phyloP scores from a whole-genome alignment of 2,329 filamentous ascomycete genomes.

The Chlorencoelia australis region DNA sequence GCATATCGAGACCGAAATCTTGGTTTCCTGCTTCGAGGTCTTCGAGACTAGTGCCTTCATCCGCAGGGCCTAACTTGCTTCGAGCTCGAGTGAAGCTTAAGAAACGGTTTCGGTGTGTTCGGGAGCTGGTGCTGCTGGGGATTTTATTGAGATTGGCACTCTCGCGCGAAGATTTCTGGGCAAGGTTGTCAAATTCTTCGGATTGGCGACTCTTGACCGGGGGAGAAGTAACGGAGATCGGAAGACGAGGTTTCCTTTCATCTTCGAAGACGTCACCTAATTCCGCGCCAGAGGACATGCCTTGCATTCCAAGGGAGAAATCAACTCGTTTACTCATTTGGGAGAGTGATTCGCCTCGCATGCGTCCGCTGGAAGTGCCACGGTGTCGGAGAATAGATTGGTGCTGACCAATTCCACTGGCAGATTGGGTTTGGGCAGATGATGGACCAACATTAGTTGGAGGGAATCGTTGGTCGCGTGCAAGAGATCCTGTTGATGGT shows the following conservation, averaged over 20 bases:
- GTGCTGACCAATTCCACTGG: slow-evolving; percentile 24
- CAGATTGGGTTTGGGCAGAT: slow-evolving; percentile 4
- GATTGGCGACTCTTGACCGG: slow-evolving; percentile 7
- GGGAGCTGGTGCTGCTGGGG: slow-evolving; percentile 25
- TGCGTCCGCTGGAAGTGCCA: slow-evolving; percentile 31
- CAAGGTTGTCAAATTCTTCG: slow-evolving; percentile 13
- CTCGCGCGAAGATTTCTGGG: slow-evolving; percentile 14
- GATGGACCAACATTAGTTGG: not conserved
- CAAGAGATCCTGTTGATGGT: slow-evolving; percentile 24
- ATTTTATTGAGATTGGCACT: slow-evolving; percentile 22
- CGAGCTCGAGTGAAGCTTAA: slow-evolving; percentile 40
- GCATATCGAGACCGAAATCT: slow-evolving; percentile 28
- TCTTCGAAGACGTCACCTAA: slow-evolving; percentile 58
- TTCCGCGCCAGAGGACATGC: slow-evolving; percentile 46
- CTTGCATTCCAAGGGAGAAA: slow-evolving; percentile 59
- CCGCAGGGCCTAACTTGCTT: slow-evolving; percentile 20
- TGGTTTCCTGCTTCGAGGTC: slow-evolving; percentile 23
- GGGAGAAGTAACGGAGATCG: slow-evolving; percentile 28
- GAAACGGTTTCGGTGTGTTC: slow-evolving; percentile 49
- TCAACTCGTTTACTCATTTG: slow-evolving; percentile 54
- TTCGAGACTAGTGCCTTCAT: slow-evolving; percentile 19
- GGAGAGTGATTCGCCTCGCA: slow-evolving; percentile 46
- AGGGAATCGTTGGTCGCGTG: slow-evolving; percentile 22
- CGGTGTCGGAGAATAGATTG: slow-evolving; percentile 46
- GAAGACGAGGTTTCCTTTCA: slow-evolving; percentile 27